phyloP scores from a whole-genome alignment of 495 filamentous ascomycete species.

The Lasiosphaeria miniovina region DNA sequence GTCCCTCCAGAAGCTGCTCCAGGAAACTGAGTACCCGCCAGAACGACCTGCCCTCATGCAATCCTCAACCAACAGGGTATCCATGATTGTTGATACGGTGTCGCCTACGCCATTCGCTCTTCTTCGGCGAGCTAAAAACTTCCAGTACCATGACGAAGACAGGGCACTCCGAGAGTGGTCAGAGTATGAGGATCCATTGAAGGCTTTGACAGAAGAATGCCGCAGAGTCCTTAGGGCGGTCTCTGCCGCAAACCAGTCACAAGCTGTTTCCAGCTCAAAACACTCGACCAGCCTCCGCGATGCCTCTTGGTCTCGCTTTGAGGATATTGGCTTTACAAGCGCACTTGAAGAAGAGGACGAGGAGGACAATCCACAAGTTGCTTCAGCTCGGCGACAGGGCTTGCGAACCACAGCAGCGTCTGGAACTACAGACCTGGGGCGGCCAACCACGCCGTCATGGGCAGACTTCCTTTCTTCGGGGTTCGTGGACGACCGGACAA shows the following conservation, averaged over 20 bases:
- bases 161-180: conserved; percentile 76
- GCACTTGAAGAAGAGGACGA: conserved; percentile 67
- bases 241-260: conserved; percentile 81
- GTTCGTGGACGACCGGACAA: conserved; percentile 69
- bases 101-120: conserved; percentile 93
- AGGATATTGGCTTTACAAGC: conserved; percentile 88
- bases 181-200: conserved; percentile 83
- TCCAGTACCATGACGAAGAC: conserved; percentile 90
- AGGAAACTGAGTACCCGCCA: conserved; percentile 94
- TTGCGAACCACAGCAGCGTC: conserved; percentile 64
- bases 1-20: conserved; percentile 82
- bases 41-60: conserved; percentile 74
- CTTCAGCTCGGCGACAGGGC: conserved; percentile 33
- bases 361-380: conserved; percentile 53
- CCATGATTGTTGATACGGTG: conserved; percentile 95
- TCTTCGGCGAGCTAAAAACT: conserved; percentile 86
- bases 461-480: conserved; percentile 94
- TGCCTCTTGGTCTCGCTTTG: conserved; percentile 93
- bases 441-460: conserved; percentile 96
- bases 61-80: conserved; percentile 77
- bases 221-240: conserved; percentile 84
- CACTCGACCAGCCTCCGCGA: conserved; percentile 69
- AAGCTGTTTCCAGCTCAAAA: conserved; percentile 59
- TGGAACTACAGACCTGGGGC: conserved; percentile 57
- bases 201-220: conserved; percentile 89